Evolutionary conservation across 1,139 yeast species (phyloP).

Genomic region (Meyerozyma guilliermondii): DNA sequence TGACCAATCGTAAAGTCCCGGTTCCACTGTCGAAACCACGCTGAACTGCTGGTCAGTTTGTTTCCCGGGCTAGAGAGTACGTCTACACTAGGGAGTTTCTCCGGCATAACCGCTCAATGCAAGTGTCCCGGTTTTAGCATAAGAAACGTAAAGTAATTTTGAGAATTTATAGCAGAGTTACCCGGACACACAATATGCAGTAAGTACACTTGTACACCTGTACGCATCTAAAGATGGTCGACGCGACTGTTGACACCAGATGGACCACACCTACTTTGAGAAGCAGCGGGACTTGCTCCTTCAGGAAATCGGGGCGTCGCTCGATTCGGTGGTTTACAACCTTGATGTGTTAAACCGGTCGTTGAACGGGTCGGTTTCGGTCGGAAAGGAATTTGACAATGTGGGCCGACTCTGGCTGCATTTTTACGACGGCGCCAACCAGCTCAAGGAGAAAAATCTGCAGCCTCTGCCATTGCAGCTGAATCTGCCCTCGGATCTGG

Average conservation of each 20-base stretch:
- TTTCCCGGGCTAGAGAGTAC: conserved; percentile 38
- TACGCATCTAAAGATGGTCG: no score
- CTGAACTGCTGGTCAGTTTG: conserved; percentile 23
- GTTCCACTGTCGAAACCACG: conserved; percentile 18
- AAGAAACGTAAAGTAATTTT: conserved; percentile 7
- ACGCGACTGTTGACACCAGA: background rate
- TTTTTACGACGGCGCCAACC: conserved; percentile 39
- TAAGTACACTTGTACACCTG: no score
- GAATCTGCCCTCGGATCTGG: no score
- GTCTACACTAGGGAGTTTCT: conserved; percentile 26
- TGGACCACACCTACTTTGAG: conserved; percentile 21
- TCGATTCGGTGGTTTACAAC: conserved; percentile 48
- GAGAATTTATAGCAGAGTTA: background rate
- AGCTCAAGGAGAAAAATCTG: conserved; percentile 7
- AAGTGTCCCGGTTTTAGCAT: conserved; percentile 25
- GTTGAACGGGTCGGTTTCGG: conserved; percentile 45
- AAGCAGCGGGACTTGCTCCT: conserved; percentile 37
- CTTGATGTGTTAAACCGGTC: conserved; percentile 47
- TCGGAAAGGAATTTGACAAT: conserved; percentile 50
- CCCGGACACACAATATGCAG: background rate
- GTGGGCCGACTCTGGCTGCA: conserved; percentile 47
- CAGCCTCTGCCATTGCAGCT: background rate
- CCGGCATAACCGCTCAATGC: conserved; percentile 31
- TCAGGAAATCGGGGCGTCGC: conserved; percentile 35
- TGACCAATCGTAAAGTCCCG: conserved; percentile 27